These are phyloP conservation scores for Takashimella tepidaria DNA, from an alignment of 1,284 basidiomycete genomes.

Conservation along the genomic window DNA sequence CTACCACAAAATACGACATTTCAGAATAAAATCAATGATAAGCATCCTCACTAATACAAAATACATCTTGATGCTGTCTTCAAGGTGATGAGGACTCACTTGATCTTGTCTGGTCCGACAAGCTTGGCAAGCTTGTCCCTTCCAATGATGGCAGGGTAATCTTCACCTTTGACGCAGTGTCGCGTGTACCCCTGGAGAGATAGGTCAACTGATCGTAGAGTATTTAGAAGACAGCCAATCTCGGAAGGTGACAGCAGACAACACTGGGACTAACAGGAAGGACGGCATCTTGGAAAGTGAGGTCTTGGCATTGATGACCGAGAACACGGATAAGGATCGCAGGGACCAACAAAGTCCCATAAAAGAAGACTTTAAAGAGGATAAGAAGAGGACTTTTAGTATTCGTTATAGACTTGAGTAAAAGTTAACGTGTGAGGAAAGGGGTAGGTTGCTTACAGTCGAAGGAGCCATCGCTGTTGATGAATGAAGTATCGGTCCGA, in stretches of 20 bases:
- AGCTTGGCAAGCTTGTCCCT: slow-evolving; percentile 12
- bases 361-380: slow-evolving; percentile 83
- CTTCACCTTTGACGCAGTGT: slow-evolving; percentile 58
- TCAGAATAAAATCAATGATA: background rate
- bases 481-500: background rate
- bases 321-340: slow-evolving; percentile 62
- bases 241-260: no score
- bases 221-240: no score
- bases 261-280: slow-evolving; percentile 53
- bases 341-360: slow-evolving; percentile 75
- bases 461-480: background rate
- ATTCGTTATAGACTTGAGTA: no score
- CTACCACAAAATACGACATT: slow-evolving; percentile 40
- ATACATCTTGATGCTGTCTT: background rate
- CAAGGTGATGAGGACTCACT: no score
- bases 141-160: slow-evolving; percentile 72
- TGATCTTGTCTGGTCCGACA: slow-evolving; percentile 6
- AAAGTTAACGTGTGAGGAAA: no score
- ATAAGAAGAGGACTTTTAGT: no score
- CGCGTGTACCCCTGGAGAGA: slow-evolving; percentile 69
- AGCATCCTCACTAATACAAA: no score
- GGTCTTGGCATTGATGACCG: slow-evolving; percentile 54
- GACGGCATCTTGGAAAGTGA: slow-evolving; percentile 57
- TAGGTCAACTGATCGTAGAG: no score
- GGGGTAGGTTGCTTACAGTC: background rate